Base-by-base conservation (phyloP, 2,329 filamentous ascomycete species). In the Thelonectria discophora region DNA sequence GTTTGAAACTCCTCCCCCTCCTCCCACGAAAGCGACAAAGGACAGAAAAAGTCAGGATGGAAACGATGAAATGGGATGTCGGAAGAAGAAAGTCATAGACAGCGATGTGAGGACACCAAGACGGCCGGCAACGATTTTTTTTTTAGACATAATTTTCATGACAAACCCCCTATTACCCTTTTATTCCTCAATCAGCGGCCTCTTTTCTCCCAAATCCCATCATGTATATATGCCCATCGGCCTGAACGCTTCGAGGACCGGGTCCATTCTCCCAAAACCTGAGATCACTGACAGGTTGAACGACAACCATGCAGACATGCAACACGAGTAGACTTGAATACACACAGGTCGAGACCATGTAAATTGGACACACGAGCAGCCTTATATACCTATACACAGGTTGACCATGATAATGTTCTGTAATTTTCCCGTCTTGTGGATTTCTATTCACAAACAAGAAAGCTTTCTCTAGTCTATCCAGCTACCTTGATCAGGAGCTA, bases 101-200 rank as follows among this genome's bases (percentile, higher is more conserved):
- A 63, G 59, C 56, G 56, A 59, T 40, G 63, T 46, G 54, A 51
- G n/a, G 66, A 67, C 58, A 65, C 60, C 46, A 56, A 59, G 62
- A 69, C 54, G 64, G 62, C 55, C 67, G 69, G 65, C 59, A 65
- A 63, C 64, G 65, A 66, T n/a, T n/a, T 24, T 24, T 24, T 58
- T 70, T 69, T 61, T 71, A 71, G 69, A 71, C 61, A 65, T 67
- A 68, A 71, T 69, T 68, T 63, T 65, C 60, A 71, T 69, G 65
- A 69, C 56, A n/a, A n/a, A 24, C 67, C 65, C 65, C 65, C 55
- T 52, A 59, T 32, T 49, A 34, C 43, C 30, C 47, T 40, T 21
- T 50, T 30, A 48, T 39, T 30, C 32, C 34, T 59, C 58, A 42
- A 55, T 45, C 59, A 61, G 30, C 18, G 42, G 43, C 20, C 27